A percentile compares a stretch with the other conserved stretches of the same genome.
These are phyloP conservation scores for Serendipita indica DNA, from an alignment of 768 basidiomycete species.

Conservation along the genomic window DNA sequence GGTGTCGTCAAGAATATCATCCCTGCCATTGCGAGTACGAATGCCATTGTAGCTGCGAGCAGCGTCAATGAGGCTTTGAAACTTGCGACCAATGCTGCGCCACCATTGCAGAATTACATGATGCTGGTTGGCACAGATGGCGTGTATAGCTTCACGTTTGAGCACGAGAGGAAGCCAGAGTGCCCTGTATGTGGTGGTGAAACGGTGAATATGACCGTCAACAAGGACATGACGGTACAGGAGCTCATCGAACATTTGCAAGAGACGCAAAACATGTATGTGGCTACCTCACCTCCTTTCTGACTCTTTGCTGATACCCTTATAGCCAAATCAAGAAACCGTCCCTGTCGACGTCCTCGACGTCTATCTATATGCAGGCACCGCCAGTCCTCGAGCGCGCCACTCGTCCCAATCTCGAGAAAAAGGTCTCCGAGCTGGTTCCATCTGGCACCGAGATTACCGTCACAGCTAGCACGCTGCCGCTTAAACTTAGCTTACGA, in stretches of 20 bases:
- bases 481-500: slow-evolving; percentile 51
- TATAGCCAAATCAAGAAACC: slow-evolving; percentile 92
- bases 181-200: slow-evolving; percentile 98
- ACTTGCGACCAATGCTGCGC: slow-evolving; percentile 88
- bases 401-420: slow-evolving; percentile 82
- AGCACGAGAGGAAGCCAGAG: slow-evolving; percentile 81
- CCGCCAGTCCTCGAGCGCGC: slow-evolving; percentile 81
- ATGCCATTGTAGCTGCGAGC: slow-evolving; percentile 90
- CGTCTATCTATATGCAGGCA: slow-evolving; percentile 82
- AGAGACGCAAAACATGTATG: slow-evolving; percentile 84
- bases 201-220: slow-evolving; percentile 56
- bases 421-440: slow-evolving; percentile 71
- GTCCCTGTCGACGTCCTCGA: slow-evolving; percentile 62
- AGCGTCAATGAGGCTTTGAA: slow-evolving; percentile 99
- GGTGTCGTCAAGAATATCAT: slow-evolving; percentile 99
- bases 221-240: slow-evolving; percentile 64
- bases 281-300: too few species aligned
- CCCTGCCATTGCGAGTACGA: slow-evolving; percentile 95
- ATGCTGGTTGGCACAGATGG: slow-evolving; percentile 96
- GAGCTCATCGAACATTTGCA: slow-evolving; percentile 73
- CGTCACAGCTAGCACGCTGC: slow-evolving; percentile 78
- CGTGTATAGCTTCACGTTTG: slow-evolving; percentile 93
- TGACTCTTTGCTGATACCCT: not conserved
- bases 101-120: slow-evolving; percentile 93
- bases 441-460: slow-evolving; percentile 60